phyloP scores from a whole-genome alignment of 176 grass and related monocot species.

The Urochloa ruziziensis region DNA sequence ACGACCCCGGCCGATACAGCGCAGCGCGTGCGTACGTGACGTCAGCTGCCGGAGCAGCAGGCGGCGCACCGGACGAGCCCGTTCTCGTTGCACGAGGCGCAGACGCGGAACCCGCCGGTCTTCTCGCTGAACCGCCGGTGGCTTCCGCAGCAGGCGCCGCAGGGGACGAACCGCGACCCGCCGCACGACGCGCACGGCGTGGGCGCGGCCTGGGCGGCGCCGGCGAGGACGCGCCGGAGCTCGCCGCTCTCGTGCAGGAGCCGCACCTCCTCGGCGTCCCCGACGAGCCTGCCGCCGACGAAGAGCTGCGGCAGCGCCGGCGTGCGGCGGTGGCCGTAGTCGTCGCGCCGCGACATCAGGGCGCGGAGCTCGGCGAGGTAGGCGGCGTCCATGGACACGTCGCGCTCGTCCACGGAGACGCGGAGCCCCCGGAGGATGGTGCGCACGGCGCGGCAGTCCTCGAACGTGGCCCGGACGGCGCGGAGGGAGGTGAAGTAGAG shows the following conservation, averaged over 20 bases:
- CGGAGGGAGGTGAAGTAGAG: slow-evolving; percentile 93
- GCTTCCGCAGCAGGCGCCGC: slow-evolving; percentile 61
- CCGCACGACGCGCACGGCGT: slow-evolving; percentile 65
- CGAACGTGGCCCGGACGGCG: slow-evolving; percentile 64
- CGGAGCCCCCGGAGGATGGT: slow-evolving; percentile 65
- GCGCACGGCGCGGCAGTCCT: slow-evolving; percentile 61
- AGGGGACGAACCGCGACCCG: slow-evolving; percentile 57
- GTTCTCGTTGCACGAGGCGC: slow-evolving; percentile 80
- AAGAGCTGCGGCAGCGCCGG: slow-evolving; percentile 70
- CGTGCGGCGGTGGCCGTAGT: too few species aligned
- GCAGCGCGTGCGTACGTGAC: background rate
- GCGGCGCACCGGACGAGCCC: slow-evolving; percentile 67
- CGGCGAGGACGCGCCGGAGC: slow-evolving; percentile 60
- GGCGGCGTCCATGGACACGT: slow-evolving; percentile 78
- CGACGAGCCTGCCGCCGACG: slow-evolving; percentile 63
- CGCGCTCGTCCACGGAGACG: slow-evolving; percentile 84
- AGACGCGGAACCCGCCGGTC: slow-evolving; percentile 68
- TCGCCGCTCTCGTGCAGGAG: slow-evolving; percentile 77
- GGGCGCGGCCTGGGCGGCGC: slow-evolving; percentile 10
- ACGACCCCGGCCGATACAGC: too few species aligned
- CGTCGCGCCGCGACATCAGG: slow-evolving; percentile 45
- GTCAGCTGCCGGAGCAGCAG: slow-evolving; percentile 37
- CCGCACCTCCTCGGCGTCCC: slow-evolving; percentile 72
- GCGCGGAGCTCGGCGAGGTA: slow-evolving; percentile 65
- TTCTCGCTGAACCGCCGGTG: slow-evolving; percentile 79